Evolutionary conservation across 2,329 filamentous ascomycete genomes (phyloP).

Genomic region (Xylaria hypoxylon): DNA sequence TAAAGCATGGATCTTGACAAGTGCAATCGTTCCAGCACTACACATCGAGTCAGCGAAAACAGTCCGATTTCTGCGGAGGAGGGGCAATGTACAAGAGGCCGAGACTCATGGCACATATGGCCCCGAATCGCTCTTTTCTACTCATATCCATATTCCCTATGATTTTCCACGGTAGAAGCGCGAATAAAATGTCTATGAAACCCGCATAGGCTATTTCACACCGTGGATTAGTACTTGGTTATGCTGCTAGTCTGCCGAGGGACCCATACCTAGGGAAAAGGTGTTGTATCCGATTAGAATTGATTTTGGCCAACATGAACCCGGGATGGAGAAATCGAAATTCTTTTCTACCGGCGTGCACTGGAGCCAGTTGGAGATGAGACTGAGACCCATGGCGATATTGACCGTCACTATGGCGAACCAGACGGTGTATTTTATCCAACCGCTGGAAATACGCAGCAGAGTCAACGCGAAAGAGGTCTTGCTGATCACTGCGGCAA

Average conservation of each 20-base stretch:
- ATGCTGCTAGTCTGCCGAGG: not conserved
- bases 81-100: constrained; percentile 54
- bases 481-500: constrained; percentile 53
- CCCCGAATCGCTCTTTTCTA: constrained; percentile 56
- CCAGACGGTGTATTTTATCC: constrained; percentile 49
- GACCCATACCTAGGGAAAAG: constrained; percentile 47
- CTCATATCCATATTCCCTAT: constrained; percentile 56
- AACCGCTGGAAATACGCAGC: constrained; percentile 49
- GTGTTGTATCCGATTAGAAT: constrained; percentile 50
- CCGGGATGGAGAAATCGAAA: constrained; percentile 45
- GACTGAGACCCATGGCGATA: constrained; percentile 45
- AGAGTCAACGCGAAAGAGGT: constrained; percentile 55
- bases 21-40: constrained; percentile 51
- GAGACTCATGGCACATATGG: constrained; percentile 57
- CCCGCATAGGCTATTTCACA: constrained; percentile 49
- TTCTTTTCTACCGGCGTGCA: constrained; percentile 49
- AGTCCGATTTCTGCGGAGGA: not conserved
- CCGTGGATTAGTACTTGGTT: not conserved
- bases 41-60: constrained; percentile 6
- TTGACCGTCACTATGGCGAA: constrained; percentile 52
- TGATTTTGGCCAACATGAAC: constrained; percentile 50
- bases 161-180: constrained; percentile 56
- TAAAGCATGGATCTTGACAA: constrained; percentile 49
- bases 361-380: constrained; percentile 49
- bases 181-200: constrained; percentile 55